phyloP scores from a whole-genome alignment of 495 filamentous ascomycete genomes.

The Aspergillus ellipticus region DNA sequence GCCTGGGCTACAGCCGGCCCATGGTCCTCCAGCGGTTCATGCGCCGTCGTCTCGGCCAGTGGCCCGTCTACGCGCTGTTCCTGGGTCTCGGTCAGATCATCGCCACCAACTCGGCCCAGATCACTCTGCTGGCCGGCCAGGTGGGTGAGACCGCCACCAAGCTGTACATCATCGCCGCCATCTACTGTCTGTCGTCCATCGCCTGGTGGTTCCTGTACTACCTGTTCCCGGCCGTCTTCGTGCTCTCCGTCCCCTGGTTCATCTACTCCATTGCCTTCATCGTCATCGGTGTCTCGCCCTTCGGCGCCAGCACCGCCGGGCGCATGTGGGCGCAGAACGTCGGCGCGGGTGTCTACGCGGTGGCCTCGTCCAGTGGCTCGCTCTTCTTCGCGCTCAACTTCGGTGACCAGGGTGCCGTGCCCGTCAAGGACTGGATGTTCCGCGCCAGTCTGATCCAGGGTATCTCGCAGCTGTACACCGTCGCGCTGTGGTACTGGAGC shows the following conservation, averaged over 20 bases:
- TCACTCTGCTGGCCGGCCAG: conserved; percentile 60
- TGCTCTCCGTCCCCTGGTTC: conserved; percentile 45
- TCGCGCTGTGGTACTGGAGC: conserved; percentile 67
- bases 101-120: conserved; percentile 65
- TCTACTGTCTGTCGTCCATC: conserved; percentile 58
- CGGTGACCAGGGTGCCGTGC: conserved; percentile 52
- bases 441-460: conserved; percentile 62
- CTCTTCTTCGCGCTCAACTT: conserved; percentile 67
- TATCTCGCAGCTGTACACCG: conserved; percentile 60
- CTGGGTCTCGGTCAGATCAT: conserved; percentile 65
- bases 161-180: conserved; percentile 59
- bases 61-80: conserved; percentile 63
- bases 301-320: conserved; percentile 21
- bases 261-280: conserved; percentile 55
- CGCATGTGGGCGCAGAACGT: conserved; percentile 52
- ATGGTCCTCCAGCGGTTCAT: conserved; percentile 26
- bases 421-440: conserved; percentile 60
- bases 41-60: conserved; percentile 41
- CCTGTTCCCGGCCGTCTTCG: conserved; percentile 51
- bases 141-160: conserved; percentile 56
- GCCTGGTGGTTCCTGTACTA: conserved; percentile 63
- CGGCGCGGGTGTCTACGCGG: conserved; percentile 57
- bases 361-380: conserved; percentile 56
- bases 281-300: conserved; percentile 44
- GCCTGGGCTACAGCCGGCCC: conserved; percentile 23